These are phyloP conservation scores for Wickerhamomyces sp. DNA, from an alignment of 1,139 yeast species.

Conservation along the genomic window DNA sequence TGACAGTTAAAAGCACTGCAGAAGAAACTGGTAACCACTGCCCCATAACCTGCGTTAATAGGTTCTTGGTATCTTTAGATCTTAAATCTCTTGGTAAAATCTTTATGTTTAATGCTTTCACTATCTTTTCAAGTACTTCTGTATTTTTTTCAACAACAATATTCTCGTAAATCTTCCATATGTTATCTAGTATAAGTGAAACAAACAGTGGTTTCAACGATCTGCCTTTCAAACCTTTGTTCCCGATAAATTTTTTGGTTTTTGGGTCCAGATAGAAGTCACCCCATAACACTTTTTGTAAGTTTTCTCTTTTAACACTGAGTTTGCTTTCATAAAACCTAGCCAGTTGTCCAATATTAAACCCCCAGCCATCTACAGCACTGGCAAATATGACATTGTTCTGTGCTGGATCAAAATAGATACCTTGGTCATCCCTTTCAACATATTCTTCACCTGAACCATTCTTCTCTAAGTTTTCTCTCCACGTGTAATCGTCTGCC, in stretches of 20 bases:
- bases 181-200: constrained; percentile 77
- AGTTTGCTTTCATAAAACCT: constrained; percentile 79
- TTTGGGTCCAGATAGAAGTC: constrained; percentile 88
- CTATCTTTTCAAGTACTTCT: constrained; percentile 72
- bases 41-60: constrained; percentile 68
- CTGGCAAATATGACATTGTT: constrained; percentile 93
- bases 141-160: constrained; percentile 62
- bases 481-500: constrained; percentile 83
- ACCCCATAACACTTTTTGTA: constrained; percentile 94
- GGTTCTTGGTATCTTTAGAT: constrained; percentile 67
- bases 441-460: constrained; percentile 54
- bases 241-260: constrained; percentile 71
- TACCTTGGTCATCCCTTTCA: constrained; percentile 76
- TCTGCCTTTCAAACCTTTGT: constrained; percentile 47
- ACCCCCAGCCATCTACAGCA: constrained; percentile 98
- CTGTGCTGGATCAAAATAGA: constrained; percentile 85
- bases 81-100: constrained; percentile 72
- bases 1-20: constrained; percentile 78
- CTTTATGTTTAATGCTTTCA: constrained; percentile 62
- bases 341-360: constrained; percentile 83
- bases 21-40: constrained; percentile 96
- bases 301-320: constrained; percentile 75
- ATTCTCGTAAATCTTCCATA: constrained; percentile 86
- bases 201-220: constrained; percentile 79
- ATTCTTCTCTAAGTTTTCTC: constrained; percentile 50